phyloP scores from a whole-genome alignment of 371 early-diverging fungal genomes.

The Sporodiniella umbellata region DNA sequence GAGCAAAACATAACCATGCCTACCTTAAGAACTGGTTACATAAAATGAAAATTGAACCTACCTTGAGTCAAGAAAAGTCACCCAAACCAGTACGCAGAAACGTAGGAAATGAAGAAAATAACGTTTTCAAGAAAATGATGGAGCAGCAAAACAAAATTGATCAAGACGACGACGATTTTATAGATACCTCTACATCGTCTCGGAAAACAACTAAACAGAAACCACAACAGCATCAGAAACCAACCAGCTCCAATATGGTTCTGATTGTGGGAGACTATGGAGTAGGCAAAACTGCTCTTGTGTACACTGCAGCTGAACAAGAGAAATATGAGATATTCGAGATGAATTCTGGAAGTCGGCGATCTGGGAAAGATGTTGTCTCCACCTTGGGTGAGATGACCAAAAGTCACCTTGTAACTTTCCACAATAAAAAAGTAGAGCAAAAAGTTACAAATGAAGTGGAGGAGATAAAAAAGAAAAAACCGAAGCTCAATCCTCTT shows the following conservation, averaged over 20 bases:
- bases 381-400: slow-evolving; percentile 70
- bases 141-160: neutral
- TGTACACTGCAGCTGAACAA: slow-evolving; percentile 73
- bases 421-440: neutral
- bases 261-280: slow-evolving; percentile 72
- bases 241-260: slow-evolving; percentile 53
- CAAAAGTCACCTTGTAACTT: slow-evolving; percentile 60
- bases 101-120: neutral
- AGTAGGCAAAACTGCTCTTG: slow-evolving; percentile 74
- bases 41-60: slow-evolving; percentile 33
- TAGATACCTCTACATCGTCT: neutral
- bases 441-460: neutral
- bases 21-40: slow-evolving; percentile 39
- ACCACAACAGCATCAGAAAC: slow-evolving; percentile 16
- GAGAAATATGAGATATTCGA: slow-evolving; percentile 76
- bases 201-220: neutral
- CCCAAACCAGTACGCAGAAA: too few relatives aligned
- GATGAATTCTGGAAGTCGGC: slow-evolving; percentile 61
- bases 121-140: neutral
- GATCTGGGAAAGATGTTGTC: slow-evolving; percentile 72
- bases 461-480: slow-evolving; percentile 3
- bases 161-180: slow-evolving; percentile 28
- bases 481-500: slow-evolving; percentile 10
- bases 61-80: neutral
- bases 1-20: slow-evolving; percentile 12